Evolutionary conservation across 192 early-diverging fungal species (phyloP).

Genomic region (Blastocladiella britannica): DNA sequence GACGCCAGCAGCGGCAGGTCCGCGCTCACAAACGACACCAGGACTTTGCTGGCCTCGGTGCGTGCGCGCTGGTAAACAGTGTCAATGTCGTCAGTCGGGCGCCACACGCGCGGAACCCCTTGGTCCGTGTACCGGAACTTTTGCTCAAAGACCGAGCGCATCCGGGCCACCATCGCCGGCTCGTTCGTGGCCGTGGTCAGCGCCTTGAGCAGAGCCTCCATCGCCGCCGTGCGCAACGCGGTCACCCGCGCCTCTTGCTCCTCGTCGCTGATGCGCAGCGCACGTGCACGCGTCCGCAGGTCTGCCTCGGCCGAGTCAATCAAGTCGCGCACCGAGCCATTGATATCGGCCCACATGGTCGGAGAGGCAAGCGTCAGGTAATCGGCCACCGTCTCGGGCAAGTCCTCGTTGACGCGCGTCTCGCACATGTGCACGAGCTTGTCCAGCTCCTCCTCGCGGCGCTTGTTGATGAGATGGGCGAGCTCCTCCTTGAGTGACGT

Average conservation of each 20-base stretch:
- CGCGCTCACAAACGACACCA: neutral
- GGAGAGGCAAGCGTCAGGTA: slow-evolving; percentile 40
- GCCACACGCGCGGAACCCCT: slow-evolving; percentile 88
- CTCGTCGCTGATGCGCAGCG: slow-evolving; percentile 9
- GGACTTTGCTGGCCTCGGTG: slow-evolving; percentile 14
- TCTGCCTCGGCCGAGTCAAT: slow-evolving; percentile 29
- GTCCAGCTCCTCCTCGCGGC: slow-evolving; percentile 21
- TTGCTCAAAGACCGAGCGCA: slow-evolving; percentile 65
- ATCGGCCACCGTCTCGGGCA: slow-evolving; percentile 50
- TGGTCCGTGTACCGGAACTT: slow-evolving; percentile 83
- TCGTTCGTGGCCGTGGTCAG: slow-evolving; percentile 67
- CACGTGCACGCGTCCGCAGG: slow-evolving; percentile 1
- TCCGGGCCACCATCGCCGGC: slow-evolving; percentile 56
- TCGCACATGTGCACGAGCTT: slow-evolving; percentile 9
- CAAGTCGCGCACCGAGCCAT: slow-evolving; percentile 32
- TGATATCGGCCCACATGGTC: slow-evolving; percentile 51
- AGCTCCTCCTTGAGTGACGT: slow-evolving; percentile 40
- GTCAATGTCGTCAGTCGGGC: slow-evolving; percentile 86
- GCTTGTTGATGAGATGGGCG: slow-evolving; percentile 26
- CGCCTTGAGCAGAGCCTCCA: slow-evolving; percentile 48
- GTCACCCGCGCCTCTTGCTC: slow-evolving; percentile 28
- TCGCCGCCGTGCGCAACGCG: slow-evolving; percentile 40
- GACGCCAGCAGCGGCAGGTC: neutral
- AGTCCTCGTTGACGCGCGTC: slow-evolving; percentile 14
- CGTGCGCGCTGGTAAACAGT: slow-evolving; percentile 52